A percentile compares a stretch with the other conserved stretches of the same genome.
Conservation (phyloP, 345 rosid species). For the Sonneratia alba region DNA sequence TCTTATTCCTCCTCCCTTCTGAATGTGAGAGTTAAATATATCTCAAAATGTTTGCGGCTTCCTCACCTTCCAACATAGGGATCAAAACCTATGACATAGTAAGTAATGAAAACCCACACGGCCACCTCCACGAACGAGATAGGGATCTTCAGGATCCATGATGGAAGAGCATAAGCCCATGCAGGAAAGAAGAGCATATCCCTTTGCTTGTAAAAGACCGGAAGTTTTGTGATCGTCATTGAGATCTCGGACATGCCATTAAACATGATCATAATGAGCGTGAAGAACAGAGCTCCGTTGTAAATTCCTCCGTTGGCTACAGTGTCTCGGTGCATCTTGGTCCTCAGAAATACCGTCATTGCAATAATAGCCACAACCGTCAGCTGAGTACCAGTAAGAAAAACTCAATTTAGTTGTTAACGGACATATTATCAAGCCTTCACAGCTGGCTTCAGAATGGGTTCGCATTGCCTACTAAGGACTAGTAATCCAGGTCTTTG, state of each 20-base stretch:
- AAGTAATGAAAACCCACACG: constrained; percentile 49
- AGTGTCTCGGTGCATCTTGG: constrained; percentile 39
- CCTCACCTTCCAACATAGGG: constrained; percentile 57
- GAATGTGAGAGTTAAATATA: neutral
- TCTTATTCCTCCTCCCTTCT: neutral
- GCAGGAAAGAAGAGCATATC: constrained; percentile 66
- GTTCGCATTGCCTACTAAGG: neutral
- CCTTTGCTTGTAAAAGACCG: constrained; percentile 79
- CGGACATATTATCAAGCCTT: neutral
- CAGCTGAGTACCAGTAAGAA: constrained; percentile 22
- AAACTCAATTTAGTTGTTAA: neutral
- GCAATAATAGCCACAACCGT: constrained; percentile 18
- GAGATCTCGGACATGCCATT: constrained; percentile 66
- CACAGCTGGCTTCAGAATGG: too few species aligned
- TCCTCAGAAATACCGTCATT: constrained; percentile 51
- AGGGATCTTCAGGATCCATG: constrained; percentile 79
- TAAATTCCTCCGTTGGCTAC: constrained; percentile 40
- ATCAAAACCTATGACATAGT: constrained; percentile 70
- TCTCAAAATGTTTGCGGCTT: neutral
- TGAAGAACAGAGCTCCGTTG: constrained; percentile 57
- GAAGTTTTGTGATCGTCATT: constrained; percentile 72
- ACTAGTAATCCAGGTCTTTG: neutral
- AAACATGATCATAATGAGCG: constrained; percentile 41
- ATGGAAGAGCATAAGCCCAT: constrained; percentile 70
- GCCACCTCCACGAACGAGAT: constrained; percentile 53